phyloP scores from a whole-genome alignment of 2,329 filamentous ascomycete genomes.

The Sporothrix brasiliensis region DNA sequence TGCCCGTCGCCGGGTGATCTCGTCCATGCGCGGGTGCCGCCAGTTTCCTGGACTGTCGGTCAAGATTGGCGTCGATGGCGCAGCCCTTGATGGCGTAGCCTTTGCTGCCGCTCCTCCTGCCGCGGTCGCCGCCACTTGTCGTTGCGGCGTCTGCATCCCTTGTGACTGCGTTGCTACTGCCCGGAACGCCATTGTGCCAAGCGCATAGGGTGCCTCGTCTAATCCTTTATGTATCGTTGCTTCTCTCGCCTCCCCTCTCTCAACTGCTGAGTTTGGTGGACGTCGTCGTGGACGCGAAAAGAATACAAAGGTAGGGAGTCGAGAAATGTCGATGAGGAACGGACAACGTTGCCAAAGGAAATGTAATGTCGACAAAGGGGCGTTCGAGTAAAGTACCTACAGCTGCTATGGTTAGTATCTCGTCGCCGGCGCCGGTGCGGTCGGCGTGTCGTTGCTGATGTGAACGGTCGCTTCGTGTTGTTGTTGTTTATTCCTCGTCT shows the following conservation, averaged over 20 bases:
- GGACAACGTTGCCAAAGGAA: background rate
- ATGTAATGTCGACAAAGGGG: background rate
- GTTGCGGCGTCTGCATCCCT: slow-evolving; percentile 29
- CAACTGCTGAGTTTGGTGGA: background rate
- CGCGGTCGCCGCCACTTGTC: slow-evolving; percentile 22
- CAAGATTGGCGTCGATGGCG: slow-evolving; percentile 36
- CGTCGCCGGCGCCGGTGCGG: slow-evolving; percentile 23
- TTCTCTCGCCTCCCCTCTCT: background rate
- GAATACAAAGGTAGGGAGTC: slow-evolving; percentile 11
- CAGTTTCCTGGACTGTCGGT: slow-evolving; percentile 74
- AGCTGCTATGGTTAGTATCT: slow-evolving; percentile 30
- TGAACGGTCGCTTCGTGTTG: slow-evolving; percentile 13
- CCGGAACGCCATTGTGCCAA: slow-evolving; percentile 12
- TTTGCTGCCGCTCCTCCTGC: background rate
- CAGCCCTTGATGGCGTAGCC: slow-evolving; percentile 13
- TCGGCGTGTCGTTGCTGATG: slow-evolving; percentile 22
- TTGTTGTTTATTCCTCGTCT: slow-evolving; percentile 26
- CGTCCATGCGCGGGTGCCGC: slow-evolving; percentile 85
- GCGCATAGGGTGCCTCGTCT: background rate
- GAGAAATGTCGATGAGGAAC: slow-evolving; percentile 4
- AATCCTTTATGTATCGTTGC: background rate
- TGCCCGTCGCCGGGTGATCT: slow-evolving; percentile 81
- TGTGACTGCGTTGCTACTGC: slow-evolving; percentile 16
- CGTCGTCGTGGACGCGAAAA: slow-evolving; percentile 8
- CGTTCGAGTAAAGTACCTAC: background rate